Evolutionary conservation across 2,329 filamentous ascomycete genomes (phyloP).

Genomic region (Botrytis fragariae): DNA sequence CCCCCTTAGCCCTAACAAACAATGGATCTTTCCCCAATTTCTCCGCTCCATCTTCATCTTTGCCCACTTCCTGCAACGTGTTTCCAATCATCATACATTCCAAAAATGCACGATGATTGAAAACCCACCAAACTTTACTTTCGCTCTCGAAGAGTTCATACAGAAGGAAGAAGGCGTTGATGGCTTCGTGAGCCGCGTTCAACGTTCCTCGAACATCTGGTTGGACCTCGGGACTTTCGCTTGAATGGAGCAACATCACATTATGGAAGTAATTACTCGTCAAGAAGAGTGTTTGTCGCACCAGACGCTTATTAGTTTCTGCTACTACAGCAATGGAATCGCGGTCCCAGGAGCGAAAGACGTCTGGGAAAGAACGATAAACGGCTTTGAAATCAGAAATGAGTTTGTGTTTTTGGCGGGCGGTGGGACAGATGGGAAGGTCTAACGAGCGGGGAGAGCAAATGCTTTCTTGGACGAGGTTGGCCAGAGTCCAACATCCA

Average conservation of each 20-base stretch:
- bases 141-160: slow-evolving; percentile 67
- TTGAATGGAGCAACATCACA: slow-evolving; percentile 74
- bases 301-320: slow-evolving; percentile 59
- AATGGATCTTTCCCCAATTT: slow-evolving; percentile 51
- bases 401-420: slow-evolving; percentile 66
- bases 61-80: slow-evolving; percentile 52
- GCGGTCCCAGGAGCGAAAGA: slow-evolving; percentile 67
- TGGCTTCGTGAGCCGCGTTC: slow-evolving; percentile 73
- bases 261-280: slow-evolving; percentile 84
- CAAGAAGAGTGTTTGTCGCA: slow-evolving; percentile 73
- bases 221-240: slow-evolving; percentile 60
- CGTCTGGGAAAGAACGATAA: slow-evolving; percentile 68
- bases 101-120: slow-evolving; percentile 76
- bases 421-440: slow-evolving; percentile 66
- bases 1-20: slow-evolving; percentile 57
- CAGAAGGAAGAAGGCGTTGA: slow-evolving; percentile 71
- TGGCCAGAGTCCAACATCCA: slow-evolving; percentile 75
- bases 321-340: slow-evolving; percentile 56
- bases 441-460: slow-evolving; percentile 73
- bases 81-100: slow-evolving; percentile 69
- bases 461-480: slow-evolving; percentile 73
- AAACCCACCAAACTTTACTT: slow-evolving; percentile 80
- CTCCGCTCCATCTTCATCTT: slow-evolving; percentile 48
- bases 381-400: slow-evolving; percentile 68
- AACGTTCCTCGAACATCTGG: slow-evolving; percentile 67